These are phyloP conservation scores for Stromatinia cepivora DNA, from an alignment of 2,329 filamentous ascomycete species.

Conservation along the genomic window DNA sequence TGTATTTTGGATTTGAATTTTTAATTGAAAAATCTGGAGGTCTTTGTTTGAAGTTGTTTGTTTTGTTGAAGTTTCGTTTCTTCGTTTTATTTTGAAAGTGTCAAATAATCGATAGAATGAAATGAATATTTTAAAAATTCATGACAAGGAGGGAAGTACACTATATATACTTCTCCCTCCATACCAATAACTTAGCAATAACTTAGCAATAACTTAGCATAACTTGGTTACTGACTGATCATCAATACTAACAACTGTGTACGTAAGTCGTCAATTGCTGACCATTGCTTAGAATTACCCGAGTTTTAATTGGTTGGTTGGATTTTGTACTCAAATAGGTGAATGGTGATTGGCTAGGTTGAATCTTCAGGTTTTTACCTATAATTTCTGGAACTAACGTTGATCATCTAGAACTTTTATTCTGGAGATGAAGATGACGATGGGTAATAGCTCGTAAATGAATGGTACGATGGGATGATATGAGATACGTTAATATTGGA, in stretches of 20 bases:
- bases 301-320: background rate
- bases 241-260: background rate
- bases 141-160: background rate
- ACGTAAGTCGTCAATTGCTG: background rate
- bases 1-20: background rate
- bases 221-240: too few relatives aligned
- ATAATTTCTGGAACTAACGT: too few relatives aligned
- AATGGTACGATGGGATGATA: too few relatives aligned
- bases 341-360: background rate
- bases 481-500: too few relatives aligned
- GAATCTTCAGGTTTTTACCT: background rate
- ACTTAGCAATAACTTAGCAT: too few relatives aligned
- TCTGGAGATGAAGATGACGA: too few relatives aligned
- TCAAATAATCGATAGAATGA: background rate
- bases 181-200: background rate
- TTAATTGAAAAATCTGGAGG: too few relatives aligned
- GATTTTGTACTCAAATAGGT: background rate
- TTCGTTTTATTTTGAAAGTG: background rate
- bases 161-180: background rate
- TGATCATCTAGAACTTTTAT: too few relatives aligned
- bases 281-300: conserved; percentile 1
- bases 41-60: too few relatives aligned
- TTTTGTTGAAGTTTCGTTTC: background rate
- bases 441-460: too few relatives aligned
- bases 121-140: background rate